Evolutionary conservation across 108 stramenopile genomes (phyloP), one percentile per base, ranked within the genome.

Genomic region (Conticribra weissflogii): DNA sequence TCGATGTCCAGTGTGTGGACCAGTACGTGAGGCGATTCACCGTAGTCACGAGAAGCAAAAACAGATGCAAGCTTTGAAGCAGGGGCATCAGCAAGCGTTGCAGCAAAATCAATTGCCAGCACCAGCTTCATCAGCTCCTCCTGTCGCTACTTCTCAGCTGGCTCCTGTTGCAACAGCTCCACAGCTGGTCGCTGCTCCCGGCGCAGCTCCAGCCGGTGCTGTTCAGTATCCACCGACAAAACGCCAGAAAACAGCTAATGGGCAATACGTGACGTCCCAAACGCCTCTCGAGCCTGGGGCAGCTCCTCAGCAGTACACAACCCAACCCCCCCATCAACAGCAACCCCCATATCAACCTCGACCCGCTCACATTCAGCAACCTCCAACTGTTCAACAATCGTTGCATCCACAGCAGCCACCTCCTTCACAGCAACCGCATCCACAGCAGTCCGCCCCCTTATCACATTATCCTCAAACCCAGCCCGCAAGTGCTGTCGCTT

Each of bases 1-100:
- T 7, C 82, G 96, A n/a, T 99, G 99, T 74, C 96, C 98, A 1
- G 98, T 99, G 0, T 99, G 99, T 78, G 96, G 95, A 5, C 99
- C 99, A 18, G 98, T 99, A 1, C 74, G 97, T 28, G 98, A 98
- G 81, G 98, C 98, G 0, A 99, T 99, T 55, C 95, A 97, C 77
- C 87, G 95, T 28, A 92, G 90, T 83, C 92, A 95, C 70, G 94
- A 95, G 64, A 95, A 95, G 68, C 91, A 92, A 76, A 95, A 95
- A 79, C 94, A 95, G 62, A 92, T 95, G 87, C 91, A 92, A 66
- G 88, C 91, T 12, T 65, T 92, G 58, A 90, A 90, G 65, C 85
- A 89, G 58, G 85, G 88, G 50, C 91, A 92, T 59, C 87, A 88
- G 59, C 88, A 85, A 59, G 88, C 86, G 14, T 79, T 77, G 23